Base-by-base conservation (phyloP, 116 monocot species). In the Papilionanthe hybrid region DNA sequence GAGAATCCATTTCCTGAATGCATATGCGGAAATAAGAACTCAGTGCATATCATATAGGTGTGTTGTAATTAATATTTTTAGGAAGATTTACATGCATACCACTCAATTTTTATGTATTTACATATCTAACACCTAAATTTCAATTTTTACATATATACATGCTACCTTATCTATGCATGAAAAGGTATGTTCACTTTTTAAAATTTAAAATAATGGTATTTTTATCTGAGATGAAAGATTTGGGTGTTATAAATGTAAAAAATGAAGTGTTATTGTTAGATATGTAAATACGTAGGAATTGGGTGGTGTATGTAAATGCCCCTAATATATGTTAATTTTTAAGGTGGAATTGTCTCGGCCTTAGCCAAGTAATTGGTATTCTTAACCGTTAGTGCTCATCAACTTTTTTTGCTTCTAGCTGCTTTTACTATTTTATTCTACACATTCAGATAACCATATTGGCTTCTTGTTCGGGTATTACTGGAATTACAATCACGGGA, bases 1-100 rank as follows among this genome's bases (percentile, higher is more conserved):
- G 91, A 99, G 82, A 99, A 99, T 77, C 98, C 98, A 58, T 87
- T 90, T 47, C 98, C 98, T 32, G 98, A 99, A 80, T 99, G 98
- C 89, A 94, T 99, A 71, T 99, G 98, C 85, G 77, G 57, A 22
- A 43, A 71, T 28, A 78, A 78, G 58, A 75, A 75, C 2, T 49
- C 49, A 49, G 60, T 60, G 69, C 37, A 69, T 32, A 10, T 37
- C 32, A 65, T 65, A 27, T 65, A 65, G 27, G 25, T 25, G 2
- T 27, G 9, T 27, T 25, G 7, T 65, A 25, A 9, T 22, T 60
- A 29, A 8, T 30, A 7, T 29, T 32, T 32, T 32, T 32, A 32
- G 32, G 3, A 32, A 32, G 32, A 32, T 32, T 32, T 32, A 32
- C 32, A 32, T 32, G 1, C 32, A 1, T 32, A 32, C 32, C 32